Conservation (phyloP, 139 green algal genomes). For the Chlamydomonas asymmetrica region DNA sequence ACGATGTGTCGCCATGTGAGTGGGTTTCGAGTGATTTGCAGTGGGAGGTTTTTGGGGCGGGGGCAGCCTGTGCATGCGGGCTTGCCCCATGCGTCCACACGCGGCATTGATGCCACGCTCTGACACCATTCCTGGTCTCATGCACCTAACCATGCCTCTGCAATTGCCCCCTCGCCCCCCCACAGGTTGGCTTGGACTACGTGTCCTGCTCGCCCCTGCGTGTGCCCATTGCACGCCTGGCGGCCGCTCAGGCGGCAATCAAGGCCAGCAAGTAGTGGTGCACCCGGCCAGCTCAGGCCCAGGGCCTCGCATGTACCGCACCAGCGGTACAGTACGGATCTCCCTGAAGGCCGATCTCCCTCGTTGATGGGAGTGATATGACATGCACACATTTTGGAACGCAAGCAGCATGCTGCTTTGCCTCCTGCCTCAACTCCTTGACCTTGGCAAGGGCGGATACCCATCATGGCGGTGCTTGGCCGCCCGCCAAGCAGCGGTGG, state of each 20-base stretch:
- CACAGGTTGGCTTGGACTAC: constrained; percentile 63
- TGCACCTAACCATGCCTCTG: no score
- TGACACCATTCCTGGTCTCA: neutral
- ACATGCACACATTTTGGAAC: no score
- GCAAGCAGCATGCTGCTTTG: no score
- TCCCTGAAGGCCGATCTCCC: no score
- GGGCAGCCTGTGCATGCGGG: neutral
- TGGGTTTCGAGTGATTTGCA: neutral
- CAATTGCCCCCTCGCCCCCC: neutral
- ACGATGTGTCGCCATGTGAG: neutral
- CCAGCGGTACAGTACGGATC: no score
- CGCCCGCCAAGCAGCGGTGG: no score
- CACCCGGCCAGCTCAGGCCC: no score
- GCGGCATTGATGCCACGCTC: neutral
- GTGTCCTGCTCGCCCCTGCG: constrained; percentile 84
- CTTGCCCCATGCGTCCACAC: neutral
- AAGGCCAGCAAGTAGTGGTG: constrained; percentile 41
- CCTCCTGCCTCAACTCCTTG: no score
- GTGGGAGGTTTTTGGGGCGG: neutral
- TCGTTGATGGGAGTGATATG: no score
- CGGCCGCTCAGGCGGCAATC: constrained; percentile 77
- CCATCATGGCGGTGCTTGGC: no score
- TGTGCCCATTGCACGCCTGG: constrained; percentile 84
- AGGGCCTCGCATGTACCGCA: no score
- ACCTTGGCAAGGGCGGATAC: no score